These are phyloP conservation scores for Boletus pseudo-olivaceus DNA, from an alignment of 768 basidiomycete genomes.

Conservation along the genomic window DNA sequence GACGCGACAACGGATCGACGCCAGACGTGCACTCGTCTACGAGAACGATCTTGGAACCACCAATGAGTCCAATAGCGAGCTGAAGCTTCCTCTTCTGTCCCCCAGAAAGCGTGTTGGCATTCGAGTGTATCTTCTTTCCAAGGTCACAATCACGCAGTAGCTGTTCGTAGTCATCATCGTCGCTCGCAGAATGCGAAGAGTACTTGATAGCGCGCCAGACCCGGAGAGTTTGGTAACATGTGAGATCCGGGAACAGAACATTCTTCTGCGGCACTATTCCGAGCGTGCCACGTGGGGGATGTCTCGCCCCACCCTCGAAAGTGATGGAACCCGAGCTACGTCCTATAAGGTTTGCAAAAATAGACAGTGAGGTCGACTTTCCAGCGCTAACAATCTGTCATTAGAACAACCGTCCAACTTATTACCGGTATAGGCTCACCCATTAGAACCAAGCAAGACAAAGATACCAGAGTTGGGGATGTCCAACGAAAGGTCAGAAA, in stretches of 20 bases:
- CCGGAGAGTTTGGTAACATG: constrained; percentile 67
- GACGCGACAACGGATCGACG: constrained; percentile 75
- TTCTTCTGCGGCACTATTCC: constrained; percentile 85
- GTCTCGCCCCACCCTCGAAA: constrained; percentile 49
- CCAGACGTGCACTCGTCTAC: constrained; percentile 76
- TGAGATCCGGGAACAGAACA: constrained; percentile 72
- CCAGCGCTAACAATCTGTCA: constrained; percentile 50
- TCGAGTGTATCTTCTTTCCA: constrained; percentile 61
- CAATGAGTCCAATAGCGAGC: constrained; percentile 74
- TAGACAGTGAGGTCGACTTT: constrained; percentile 69
- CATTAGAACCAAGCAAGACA: constrained; percentile 72
- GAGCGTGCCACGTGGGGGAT: constrained; percentile 59
- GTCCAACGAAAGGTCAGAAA: constrained; percentile 62
- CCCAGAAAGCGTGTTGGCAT: constrained; percentile 65
- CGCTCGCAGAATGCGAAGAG: constrained; percentile 38
- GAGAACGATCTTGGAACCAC: constrained; percentile 66
- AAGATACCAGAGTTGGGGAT: constrained; percentile 75
- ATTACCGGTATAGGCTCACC: constrained; percentile 33
- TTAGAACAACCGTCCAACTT: not conserved
- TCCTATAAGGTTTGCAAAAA: constrained; percentile 60
- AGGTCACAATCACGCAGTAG: constrained; percentile 71
- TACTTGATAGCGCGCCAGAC: constrained; percentile 74
- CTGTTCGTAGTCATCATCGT: constrained; percentile 58
- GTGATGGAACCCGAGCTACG: constrained; percentile 56
- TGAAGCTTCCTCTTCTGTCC: constrained; percentile 84